Evolutionary conservation across 2,329 filamentous ascomycete genomes (phyloP), one percentile per base, ranked within the genome.

Genomic region (Monosporascus sp.): DNA sequence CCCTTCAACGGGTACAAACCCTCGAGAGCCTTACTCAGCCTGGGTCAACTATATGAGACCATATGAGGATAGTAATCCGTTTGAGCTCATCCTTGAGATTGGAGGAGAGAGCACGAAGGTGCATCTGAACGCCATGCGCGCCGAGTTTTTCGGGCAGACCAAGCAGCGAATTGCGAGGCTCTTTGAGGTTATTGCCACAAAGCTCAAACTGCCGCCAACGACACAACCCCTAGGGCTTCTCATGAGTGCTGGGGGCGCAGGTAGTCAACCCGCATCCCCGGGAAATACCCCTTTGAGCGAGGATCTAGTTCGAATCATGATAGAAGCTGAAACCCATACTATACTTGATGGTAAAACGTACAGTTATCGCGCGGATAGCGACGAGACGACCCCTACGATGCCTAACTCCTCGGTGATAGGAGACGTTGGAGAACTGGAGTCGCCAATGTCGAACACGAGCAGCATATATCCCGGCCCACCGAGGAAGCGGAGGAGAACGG

Each of bases 21-120:
- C 53, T 37, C 49, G 59, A 27, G 69, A 70, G 41, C 62, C 69
- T 35, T 52, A 71, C 31, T 63, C 68, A 17, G 72, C 71, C 41
- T 88, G 82, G 76, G 84, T 96, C 27, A 83, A 84, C 58, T 97
- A 97, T 63, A 84, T 89, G 16, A 84, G 93, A 6, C 93, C 93
- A 0, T 95, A 87, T 63, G 85, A 91, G n/a, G 91, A 97, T 68
- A 84, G 89, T 51, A 78, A 77, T 22, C 72, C 87, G 0, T 78
- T 83, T 55, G 88, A 92, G 66, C 78, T 97, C 22, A 78, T 97
- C 26, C 73, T 97, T 2, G 91, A 97, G 68, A 87, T 95, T 49
- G 84, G 86, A 19, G 79, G 78, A 45, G 87, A 90, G 62, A 78
- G 78, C 50, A 88, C 84, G 2, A 66, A 62, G 48, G 26, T 65